phyloP scores from a whole-genome alignment of 345 rosid species.

The Eucalyptus camaldulensis region DNA sequence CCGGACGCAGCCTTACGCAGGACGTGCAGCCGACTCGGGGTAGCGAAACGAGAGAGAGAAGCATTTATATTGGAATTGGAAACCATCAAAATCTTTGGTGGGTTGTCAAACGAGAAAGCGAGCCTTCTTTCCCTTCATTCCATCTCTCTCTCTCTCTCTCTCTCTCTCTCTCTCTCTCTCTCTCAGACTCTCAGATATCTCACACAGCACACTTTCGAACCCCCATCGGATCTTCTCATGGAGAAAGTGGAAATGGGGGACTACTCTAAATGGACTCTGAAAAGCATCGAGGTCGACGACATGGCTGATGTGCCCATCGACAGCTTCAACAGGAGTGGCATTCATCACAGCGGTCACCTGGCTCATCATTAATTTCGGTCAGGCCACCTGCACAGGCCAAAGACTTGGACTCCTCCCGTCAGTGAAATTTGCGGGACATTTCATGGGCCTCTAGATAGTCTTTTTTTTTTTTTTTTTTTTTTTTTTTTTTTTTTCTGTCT shows the following conservation, averaged over 20 bases:
- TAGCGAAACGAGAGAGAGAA: background rate
- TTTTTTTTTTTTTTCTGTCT: rapidly evolving
- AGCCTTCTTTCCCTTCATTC: background rate
- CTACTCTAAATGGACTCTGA: constrained; percentile 47
- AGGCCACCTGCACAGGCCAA: background rate
- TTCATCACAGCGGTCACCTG: background rate
- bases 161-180: background rate
- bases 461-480: too few relatives aligned
- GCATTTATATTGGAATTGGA: background rate
- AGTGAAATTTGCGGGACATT: background rate
- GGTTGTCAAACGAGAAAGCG: background rate
- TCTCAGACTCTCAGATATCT: background rate
- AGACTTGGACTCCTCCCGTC: background rate
- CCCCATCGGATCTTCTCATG: background rate
- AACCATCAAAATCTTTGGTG: background rate
- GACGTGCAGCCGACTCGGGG: background rate
- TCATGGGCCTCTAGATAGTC: background rate
- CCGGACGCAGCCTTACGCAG: background rate
- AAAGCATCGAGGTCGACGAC: constrained; percentile 39
- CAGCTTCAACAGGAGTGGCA: background rate
- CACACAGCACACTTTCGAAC: background rate
- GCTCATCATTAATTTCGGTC: background rate
- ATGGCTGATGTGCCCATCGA: constrained; percentile 28
- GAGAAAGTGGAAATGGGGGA: background rate
- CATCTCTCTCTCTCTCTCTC: background rate